Base-by-base conservation (phyloP, 805 yeast genomes). In the Candida loeiensis region DNA sequence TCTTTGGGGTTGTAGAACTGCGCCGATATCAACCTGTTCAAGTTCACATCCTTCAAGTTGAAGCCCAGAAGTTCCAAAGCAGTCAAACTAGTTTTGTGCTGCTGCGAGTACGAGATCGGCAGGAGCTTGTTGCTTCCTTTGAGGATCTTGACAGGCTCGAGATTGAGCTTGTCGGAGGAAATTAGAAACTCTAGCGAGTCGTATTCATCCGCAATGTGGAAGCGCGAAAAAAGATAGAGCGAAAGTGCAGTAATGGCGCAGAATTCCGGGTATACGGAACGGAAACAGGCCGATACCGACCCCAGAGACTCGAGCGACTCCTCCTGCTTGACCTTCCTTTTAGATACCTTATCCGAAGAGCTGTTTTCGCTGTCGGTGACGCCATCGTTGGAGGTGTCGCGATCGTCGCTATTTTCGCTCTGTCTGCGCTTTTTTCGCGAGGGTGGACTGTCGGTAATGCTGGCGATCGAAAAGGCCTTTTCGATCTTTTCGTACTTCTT, bases 241-340 rank as follows among this genome's bases (percentile, higher is more conserved):
- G 63, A 47, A n/a, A 61, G 37, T 2, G 58, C 54, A 6, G 55
- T 50, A 31, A 53, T 59, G 6, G 58, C 58, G 40, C 66, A 61
- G 16, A 48, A 44, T 41, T 59, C 61, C 12, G 58, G 50, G 43
- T 50, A 37, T 12, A 30, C 20, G 4, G 21, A 16, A 4, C 33
- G 20, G 21, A 30, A 30, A 30, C 33, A 30, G 6, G 37, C 45
- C 50, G 36, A 53, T 47, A 29, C 63, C 40, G 21, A 58, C 24
- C 24, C 24, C 9, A 9, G 24, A 21, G 24, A 21, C 9, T 21
- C 24, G 24, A 7, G 9, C 9, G 24, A 9, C 24, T 21, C 24
- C 9, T 21, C 9, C 24, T 21, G 6, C 9, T 7, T 21, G 24
- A 9, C 9, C 9, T 21, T 21, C 9, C 24, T 21, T 21, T 21